A percentile compares a stretch with the other conserved stretches of the same genome.
Conservation (phyloP, 164 flowering plant genomes). For the Liquidambar formosana region DNA sequence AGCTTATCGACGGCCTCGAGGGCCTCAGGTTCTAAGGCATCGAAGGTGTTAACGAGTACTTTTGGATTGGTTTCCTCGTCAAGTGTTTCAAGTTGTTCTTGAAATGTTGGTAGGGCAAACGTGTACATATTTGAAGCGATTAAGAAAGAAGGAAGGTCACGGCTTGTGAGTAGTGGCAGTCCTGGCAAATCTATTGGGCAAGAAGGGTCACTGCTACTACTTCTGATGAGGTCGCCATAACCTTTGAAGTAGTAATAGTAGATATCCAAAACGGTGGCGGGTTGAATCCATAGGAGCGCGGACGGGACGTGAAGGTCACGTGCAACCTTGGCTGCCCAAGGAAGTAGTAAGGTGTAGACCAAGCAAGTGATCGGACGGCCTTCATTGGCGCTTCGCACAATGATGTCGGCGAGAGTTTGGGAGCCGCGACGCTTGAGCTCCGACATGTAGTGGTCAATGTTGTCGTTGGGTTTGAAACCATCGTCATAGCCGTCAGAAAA, state of each 20-base stretch:
- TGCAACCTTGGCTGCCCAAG: constrained; percentile 10
- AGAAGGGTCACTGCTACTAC: not conserved
- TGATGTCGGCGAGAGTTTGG: not conserved
- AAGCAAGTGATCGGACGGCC: not conserved
- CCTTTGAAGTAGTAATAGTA: constrained; percentile 27
- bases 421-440: constrained; percentile 8
- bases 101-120: too few relatives aligned
- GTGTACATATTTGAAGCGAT: not conserved
- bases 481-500: constrained; percentile 14
- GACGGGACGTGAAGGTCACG: constrained; percentile 14
- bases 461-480: not conserved
- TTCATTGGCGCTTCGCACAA: not conserved
- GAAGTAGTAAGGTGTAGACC: not conserved
- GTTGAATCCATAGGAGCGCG: constrained; percentile 23
- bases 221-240: constrained; percentile 5
- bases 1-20: too few relatives aligned
- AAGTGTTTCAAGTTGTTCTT: too few relatives aligned
- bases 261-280: constrained; percentile 23
- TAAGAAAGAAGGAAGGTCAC: constrained; percentile 26
- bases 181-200: constrained; percentile 15
- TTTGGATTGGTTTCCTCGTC: too few relatives aligned
- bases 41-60: too few relatives aligned
- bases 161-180: constrained; percentile 12
- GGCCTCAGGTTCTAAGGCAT: not conserved
- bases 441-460: not conserved